A percentile compares a stretch with the other conserved stretches of the same genome.
These are phyloP conservation scores for Auricularia sp. DNA, from an alignment of 768 basidiomycete genomes.

Conservation along the genomic window DNA sequence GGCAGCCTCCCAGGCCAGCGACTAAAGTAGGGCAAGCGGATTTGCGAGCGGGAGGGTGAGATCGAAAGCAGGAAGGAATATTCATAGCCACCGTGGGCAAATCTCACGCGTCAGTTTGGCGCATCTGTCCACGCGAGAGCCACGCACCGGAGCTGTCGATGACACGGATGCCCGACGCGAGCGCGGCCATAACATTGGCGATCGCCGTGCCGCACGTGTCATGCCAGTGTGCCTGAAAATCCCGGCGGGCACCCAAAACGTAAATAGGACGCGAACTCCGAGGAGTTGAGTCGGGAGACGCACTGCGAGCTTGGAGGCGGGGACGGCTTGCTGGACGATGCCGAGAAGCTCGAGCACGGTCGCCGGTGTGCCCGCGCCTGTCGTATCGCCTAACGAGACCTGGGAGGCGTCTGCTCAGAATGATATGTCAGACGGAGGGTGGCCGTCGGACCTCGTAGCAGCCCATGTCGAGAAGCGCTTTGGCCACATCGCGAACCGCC, in stretches of 20 bases:
- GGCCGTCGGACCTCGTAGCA: slow-evolving; percentile 64
- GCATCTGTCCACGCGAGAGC: no score
- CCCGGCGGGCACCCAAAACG: not conserved
- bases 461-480: slow-evolving; percentile 74
- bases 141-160: slow-evolving; percentile 38
- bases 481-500: slow-evolving; percentile 58
- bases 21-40: slow-evolving; percentile 45
- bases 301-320: slow-evolving; percentile 63
- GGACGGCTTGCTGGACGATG: slow-evolving; percentile 52
- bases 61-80: not conserved
- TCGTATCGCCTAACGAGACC: slow-evolving; percentile 77
- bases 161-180: slow-evolving; percentile 66
- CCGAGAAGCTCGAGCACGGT: slow-evolving; percentile 60
- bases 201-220: slow-evolving; percentile 83
- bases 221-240: slow-evolving; percentile 50
- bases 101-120: not conserved
- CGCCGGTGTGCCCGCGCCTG: slow-evolving; percentile 72
- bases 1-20: slow-evolving; percentile 89
- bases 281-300: not conserved
- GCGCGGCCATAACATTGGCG: slow-evolving; percentile 63
- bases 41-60: not conserved
- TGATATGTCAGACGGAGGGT: not conserved
- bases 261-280: not conserved
- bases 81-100: not conserved
- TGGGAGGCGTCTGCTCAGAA: not conserved